phyloP scores from a whole-genome alignment of 345 rosid species.

The Citrus unshiu region DNA sequence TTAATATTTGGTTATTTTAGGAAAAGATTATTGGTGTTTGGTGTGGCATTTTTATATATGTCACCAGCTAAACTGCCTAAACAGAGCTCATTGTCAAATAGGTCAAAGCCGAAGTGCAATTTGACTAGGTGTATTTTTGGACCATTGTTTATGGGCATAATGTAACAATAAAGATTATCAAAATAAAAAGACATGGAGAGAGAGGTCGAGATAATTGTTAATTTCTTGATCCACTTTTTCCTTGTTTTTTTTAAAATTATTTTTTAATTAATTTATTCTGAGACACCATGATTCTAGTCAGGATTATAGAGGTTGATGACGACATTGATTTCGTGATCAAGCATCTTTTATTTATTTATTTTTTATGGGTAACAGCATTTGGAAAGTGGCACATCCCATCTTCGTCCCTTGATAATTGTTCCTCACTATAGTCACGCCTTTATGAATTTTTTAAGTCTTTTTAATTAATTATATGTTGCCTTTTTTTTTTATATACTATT shows the following conservation, averaged over 20 bases:
- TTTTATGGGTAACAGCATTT: constrained; percentile 7
- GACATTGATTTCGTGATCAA: constrained; percentile 42
- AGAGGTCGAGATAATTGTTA: neutral
- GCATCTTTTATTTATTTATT: constrained; percentile 23
- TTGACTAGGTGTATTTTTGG: constrained; percentile 7
- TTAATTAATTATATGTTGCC: neutral
- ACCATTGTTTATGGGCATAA: neutral
- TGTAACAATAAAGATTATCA: neutral
- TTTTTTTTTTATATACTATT: neutral
- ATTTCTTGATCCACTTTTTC: neutral
- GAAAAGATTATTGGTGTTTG: neutral
- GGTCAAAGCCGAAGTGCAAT: constrained; percentile 16
- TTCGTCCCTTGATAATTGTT: constrained; percentile 6
- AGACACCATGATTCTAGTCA: constrained; percentile 21
- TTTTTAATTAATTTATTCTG: neutral
- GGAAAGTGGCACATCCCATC: constrained; percentile 16
- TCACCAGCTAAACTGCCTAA: neutral
- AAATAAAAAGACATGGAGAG: neutral
- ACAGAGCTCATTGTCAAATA: constrained; percentile 14
- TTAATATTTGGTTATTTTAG: neutral
- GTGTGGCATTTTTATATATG: neutral
- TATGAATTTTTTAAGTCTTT: neutral
- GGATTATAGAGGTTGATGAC: constrained; percentile 23
- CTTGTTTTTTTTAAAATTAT: neutral
- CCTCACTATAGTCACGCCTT: neutral